Evolutionary conservation across 2,329 filamentous ascomycete genomes (phyloP).

Genomic region (Neonectria faginata): DNA sequence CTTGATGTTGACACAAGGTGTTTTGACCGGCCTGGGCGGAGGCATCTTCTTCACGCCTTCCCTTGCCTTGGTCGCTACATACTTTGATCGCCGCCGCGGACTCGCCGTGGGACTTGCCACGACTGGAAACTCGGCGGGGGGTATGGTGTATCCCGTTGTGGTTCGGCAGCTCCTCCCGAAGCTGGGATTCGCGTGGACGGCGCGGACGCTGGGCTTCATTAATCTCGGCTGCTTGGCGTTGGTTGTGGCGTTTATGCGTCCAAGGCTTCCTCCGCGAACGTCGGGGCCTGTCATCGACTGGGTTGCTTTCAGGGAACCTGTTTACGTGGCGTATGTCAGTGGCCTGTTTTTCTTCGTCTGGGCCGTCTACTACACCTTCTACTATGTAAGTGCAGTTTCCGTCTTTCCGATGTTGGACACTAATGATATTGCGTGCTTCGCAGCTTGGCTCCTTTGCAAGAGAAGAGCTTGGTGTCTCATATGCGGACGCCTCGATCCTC

Average conservation of each 20-base stretch:
- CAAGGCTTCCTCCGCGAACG: constrained; percentile 43
- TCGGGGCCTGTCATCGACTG: constrained; percentile 47
- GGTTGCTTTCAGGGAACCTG: constrained; percentile 50
- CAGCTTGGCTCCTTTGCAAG: constrained; percentile 43
- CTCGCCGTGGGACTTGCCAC: constrained; percentile 70
- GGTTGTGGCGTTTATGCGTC: constrained; percentile 53
- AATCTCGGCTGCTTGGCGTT: constrained; percentile 79
- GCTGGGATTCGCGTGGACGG: constrained; percentile 69
- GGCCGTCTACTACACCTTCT: constrained; percentile 58
- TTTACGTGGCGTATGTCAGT: constrained; percentile 50
- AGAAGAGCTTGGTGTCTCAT: constrained; percentile 50
- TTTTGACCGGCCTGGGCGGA: constrained; percentile 64
- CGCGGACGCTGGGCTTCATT: constrained; percentile 71
- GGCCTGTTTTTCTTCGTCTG: constrained; percentile 55
- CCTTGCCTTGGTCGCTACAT: constrained; percentile 69
- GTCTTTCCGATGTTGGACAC: neutral
- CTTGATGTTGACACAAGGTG: constrained; percentile 61
- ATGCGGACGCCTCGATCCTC: constrained; percentile 50
- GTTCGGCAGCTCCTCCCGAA: constrained; percentile 64
- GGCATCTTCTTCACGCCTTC: constrained; percentile 68
- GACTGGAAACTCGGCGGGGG: constrained; percentile 66
- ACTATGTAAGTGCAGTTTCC: constrained; percentile 50
- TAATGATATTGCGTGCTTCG: neutral
- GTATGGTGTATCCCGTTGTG: constrained; percentile 64
- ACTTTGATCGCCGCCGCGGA: constrained; percentile 65